Percentiles rank a stretch among this genome's conserved stretches.
Evolutionary conservation across 1,284 basidiomycete genomes (phyloP).

Genomic region (Papiliotrema flavescens): DNA sequence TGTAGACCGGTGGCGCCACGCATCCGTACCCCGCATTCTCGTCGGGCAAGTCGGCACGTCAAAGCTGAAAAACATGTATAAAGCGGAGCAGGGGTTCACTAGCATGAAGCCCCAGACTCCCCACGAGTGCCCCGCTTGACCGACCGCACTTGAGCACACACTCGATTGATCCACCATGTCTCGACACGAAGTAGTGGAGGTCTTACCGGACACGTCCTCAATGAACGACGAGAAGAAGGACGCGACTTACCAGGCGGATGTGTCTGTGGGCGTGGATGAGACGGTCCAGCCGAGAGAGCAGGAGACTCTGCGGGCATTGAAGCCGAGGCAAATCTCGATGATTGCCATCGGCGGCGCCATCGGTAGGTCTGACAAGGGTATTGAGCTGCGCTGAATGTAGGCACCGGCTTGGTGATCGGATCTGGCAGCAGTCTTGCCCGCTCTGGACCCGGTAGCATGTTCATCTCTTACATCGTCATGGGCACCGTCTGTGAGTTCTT

Average conservation of each 20-base stretch:
- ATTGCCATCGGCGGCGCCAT: constrained; percentile 55
- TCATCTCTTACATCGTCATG: constrained; percentile 51
- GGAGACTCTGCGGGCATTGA: constrained; percentile 33
- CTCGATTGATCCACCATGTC: background rate
- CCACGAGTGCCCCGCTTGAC: no score
- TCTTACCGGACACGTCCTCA: background rate
- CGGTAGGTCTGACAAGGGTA: constrained; percentile 33
- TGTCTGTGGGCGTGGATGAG: background rate
- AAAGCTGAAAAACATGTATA: no score
- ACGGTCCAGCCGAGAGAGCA: constrained; percentile 17
- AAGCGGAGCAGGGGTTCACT: no score
- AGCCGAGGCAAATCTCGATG: constrained; percentile 38
- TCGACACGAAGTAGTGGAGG: background rate
- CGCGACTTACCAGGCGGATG: background rate
- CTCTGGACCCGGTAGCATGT: constrained; percentile 51
- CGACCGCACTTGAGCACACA: no score
- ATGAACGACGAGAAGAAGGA: background rate
- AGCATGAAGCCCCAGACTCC: no score
- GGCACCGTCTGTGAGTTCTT: constrained; percentile 28
- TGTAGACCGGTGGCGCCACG: no score
- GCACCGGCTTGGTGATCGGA: constrained; percentile 72
- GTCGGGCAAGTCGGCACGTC: no score
- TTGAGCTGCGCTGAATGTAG: constrained; percentile 10
- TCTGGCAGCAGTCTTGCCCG: constrained; percentile 49
- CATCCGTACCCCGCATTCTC: no score